Base-by-base conservation (phyloP, 1,139 yeast genomes). In the Fermentozyma sake region DNA sequence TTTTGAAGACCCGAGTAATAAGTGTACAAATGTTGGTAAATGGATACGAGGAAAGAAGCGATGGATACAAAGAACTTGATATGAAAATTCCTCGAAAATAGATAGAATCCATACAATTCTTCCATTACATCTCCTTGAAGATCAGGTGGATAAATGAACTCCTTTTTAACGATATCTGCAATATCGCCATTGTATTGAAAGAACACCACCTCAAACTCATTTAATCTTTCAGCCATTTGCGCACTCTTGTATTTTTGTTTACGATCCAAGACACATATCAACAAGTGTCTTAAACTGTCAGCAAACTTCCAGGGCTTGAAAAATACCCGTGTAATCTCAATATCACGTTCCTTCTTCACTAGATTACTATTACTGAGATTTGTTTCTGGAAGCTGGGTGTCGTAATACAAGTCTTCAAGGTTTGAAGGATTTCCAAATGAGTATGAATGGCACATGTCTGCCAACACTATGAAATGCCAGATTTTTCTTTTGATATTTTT, bases 401-500 rank as follows among this genome's bases (percentile, higher is more conserved):
- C 48, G 18, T 31, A 39, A 16, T 35, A 35, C 7, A 14, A 21
- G 12, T 29, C 27, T 11, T 37, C 35, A 12, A 34, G 38, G 3
- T 37, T 24, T 1, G 42, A 37, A 11, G 74, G 67, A 27, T 58
- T 61, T 1, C 79, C 79, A 29, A 57, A 50, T 17, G 53, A 55
- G 28, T 55, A 47, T 27, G 68, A 37, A 22, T 29, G 44, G n/a
- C 41, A 35, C 5, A 44, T 22, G 24, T 50, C 55, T 12, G 38
- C 37, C 16, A 48, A 37, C 14, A 61, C 52, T 25, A 76, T 48
- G 28, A 61, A 60, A 39, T 64, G 62, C 81, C 81, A 76, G 4
- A 74, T 58, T 35, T 72, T 74, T 39, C 82, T 57, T 47, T 65
- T 62, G 12, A 65, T 44, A 38, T 63, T 61, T 27, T 66, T 58